Base-by-base conservation (phyloP, 2,329 filamentous ascomycete genomes). In the Chrysoporthe austroafricana region DNA sequence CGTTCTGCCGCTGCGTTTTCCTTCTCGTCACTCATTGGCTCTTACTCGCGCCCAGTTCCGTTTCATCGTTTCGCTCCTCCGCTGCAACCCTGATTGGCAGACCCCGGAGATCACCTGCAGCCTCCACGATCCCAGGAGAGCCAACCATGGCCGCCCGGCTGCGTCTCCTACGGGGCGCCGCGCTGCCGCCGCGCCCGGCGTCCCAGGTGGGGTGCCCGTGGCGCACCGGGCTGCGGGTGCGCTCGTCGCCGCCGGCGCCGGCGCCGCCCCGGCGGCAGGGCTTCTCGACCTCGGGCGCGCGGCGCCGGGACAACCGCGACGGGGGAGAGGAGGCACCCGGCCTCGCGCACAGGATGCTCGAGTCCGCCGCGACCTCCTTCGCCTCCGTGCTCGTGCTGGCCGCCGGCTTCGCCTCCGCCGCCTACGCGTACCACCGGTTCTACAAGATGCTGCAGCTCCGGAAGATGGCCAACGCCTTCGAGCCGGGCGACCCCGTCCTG, bases 391-490 rank as follows among this genome's bases (percentile, higher is more conserved):
- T 90, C 13, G 87, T 95, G 18, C 81, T 95, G 43, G 92, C 89
- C 72, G 81, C 85, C 21, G 88, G 86, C 42, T 90, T 90, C 73
- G 84, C 82, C 57, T 73, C 86, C 34, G 91, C 92, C 7, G 93
- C 90, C 34, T 95, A 92, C 77, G 84, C 85, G 60, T 96, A 96
- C 76, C 92, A 96, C 77, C 88, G 86, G 73, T 88, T 86, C 76
- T 98, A 99, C 86, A 99, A 99, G 81, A 86, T 90, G 79, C 81
- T 97, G 66, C 93, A 98, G 39, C 82, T 98, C n/a, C 82, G 89
- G 71, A 99, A 99, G 80, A 98, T 99, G 84, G 88, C 92, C 72
- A 91, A 91, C 73, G 96, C 96, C 34, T 99, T 99, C 78, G 86
- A 91, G 67, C 94, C 94, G 1, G 96, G 96, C 13, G 96, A 99